phyloP scores from a whole-genome alignment of 1,284 basidiomycete genomes.

The Sanguinoderma infundibulare region DNA sequence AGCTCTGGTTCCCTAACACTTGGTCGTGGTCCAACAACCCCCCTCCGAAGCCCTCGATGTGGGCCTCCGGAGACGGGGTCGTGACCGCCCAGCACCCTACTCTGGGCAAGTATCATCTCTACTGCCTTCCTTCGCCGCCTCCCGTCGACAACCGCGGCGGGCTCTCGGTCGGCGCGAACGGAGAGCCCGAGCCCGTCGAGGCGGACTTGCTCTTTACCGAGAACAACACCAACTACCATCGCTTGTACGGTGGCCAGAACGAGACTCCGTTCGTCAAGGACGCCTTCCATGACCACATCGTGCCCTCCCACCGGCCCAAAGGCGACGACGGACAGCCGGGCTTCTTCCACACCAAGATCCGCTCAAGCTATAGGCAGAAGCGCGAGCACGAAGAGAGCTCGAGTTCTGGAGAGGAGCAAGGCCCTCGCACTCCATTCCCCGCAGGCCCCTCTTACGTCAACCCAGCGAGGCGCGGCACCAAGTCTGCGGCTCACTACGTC shows the following conservation, averaged over 20 bases:
- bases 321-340: conserved; percentile 33
- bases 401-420: conserved; percentile 41
- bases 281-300: conserved; percentile 98
- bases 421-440: conserved; percentile 62
- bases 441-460: conserved; percentile 73
- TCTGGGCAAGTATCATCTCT: conserved; percentile 80
- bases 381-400: conserved; percentile 28
- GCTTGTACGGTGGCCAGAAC: conserved; percentile 91
- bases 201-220: conserved; percentile 92
- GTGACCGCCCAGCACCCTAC: conserved; percentile 79
- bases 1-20: conserved; percentile 96
- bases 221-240: conserved; percentile 95
- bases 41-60: conserved; percentile 77
- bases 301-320: conserved; percentile 80
- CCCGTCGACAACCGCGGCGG: conserved; percentile 74
- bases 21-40: conserved; percentile 94
- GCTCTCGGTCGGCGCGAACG: conserved; percentile 56
- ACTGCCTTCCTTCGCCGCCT: conserved; percentile 91
- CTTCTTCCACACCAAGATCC: conserved; percentile 52
- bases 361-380: conserved; percentile 47
- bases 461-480: conserved; percentile 88
- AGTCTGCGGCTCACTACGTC: conserved; percentile 89
- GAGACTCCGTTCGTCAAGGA: conserved; percentile 89
- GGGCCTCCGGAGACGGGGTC: conserved; percentile 63
- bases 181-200: conserved; percentile 68